Percentiles rank a stretch among this genome's conserved stretches.
These are phyloP conservation scores for Apiotrichum domesticum DNA, from an alignment of 1,284 basidiomycete genomes.

Conservation along the genomic window DNA sequence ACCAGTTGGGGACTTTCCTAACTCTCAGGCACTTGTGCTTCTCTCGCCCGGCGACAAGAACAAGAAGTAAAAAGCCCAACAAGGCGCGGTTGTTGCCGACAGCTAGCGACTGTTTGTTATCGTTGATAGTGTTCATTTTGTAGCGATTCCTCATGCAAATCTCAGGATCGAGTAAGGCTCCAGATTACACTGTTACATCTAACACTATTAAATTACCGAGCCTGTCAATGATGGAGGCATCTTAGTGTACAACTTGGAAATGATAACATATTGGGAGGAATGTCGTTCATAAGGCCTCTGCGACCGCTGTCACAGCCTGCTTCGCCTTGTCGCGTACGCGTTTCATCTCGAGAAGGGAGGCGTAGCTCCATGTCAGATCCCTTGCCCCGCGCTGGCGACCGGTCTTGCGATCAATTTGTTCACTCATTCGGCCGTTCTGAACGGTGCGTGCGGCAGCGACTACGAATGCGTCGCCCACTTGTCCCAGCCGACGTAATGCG, in stretches of 20 bases:
- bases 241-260: no score
- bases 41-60: constrained; percentile 2
- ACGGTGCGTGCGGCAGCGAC: background rate
- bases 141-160: background rate
- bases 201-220: no score
- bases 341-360: constrained; percentile 32
- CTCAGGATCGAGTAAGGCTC: no score
- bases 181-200: no score
- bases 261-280: no score
- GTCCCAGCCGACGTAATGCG: constrained; percentile 24
- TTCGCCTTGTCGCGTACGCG: constrained; percentile 20
- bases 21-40: constrained; percentile 1
- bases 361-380: constrained; percentile 48
- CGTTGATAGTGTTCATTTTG: background rate
- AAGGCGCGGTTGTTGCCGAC: background rate
- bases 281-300: no score
- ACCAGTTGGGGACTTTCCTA: background rate
- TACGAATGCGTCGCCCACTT: constrained; percentile 42
- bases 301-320: background rate
- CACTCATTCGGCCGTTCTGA: constrained; percentile 39
- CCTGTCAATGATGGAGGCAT: no score
- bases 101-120: no score
- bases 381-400: constrained; percentile 32
- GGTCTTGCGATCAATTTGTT: constrained; percentile 41
- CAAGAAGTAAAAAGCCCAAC: background rate